These are phyloP conservation scores for Setaria italica DNA, from an alignment of 202 grass and related monocot genomes.

Conservation along the genomic window DNA sequence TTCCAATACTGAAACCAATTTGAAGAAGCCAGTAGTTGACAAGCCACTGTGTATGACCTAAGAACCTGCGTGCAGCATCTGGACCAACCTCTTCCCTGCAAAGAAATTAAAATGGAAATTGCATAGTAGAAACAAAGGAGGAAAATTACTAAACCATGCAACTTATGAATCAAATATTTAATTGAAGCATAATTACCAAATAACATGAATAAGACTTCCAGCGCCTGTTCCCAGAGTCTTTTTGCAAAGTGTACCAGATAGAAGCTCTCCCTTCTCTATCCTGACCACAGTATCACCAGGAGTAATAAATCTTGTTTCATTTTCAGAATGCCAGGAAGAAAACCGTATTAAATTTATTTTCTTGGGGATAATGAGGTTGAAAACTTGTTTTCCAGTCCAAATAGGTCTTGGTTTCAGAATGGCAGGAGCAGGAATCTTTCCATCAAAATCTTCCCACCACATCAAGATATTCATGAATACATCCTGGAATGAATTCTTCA, in stretches of 20 bases:
- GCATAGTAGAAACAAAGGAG: background rate
- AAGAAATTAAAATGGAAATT: constrained; percentile 45
- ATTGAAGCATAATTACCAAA: constrained; percentile 62
- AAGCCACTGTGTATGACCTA: constrained; percentile 91
- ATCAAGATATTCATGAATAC: constrained; percentile 99
- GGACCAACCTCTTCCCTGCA: constrained; percentile 94
- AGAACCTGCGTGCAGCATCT: constrained; percentile 87
- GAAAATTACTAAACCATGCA: background rate
- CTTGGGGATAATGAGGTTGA: constrained; percentile 96
- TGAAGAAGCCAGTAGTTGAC: constrained; percentile 99
- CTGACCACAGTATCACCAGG: constrained; percentile 90
- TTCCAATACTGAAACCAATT: constrained; percentile 88
- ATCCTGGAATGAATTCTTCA: constrained; percentile 59
- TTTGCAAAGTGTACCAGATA: constrained; percentile 90
- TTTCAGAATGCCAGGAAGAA: constrained; percentile 80
- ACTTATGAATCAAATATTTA: background rate
- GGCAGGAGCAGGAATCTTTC: constrained; percentile 90
- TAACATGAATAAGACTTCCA: constrained; percentile 95
- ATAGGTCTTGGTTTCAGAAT: constrained; percentile 93
- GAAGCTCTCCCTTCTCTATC: constrained; percentile 92
- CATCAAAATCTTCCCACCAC: constrained; percentile 99
- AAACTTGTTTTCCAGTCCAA: constrained; percentile 98
- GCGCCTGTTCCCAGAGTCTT: constrained; percentile 69
- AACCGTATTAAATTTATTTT: constrained; percentile 84
- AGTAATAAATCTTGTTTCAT: constrained; percentile 82